phyloP scores from a whole-genome alignment of 768 basidiomycete species.

The Imleria badia region DNA sequence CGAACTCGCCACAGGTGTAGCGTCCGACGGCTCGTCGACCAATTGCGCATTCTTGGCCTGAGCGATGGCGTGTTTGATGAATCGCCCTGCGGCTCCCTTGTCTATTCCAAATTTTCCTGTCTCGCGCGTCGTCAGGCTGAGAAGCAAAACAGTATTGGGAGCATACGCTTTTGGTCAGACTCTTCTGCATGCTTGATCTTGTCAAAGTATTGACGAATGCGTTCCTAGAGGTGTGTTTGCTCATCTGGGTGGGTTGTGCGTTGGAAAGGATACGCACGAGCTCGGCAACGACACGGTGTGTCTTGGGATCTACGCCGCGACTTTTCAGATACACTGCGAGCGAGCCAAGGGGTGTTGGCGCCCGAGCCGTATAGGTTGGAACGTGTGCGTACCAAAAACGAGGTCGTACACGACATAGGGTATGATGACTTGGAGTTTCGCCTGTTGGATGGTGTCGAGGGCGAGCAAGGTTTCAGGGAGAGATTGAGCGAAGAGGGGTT shows the following conservation, averaged over 20 bases:
- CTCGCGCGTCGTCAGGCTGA: not conserved
- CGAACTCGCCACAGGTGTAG: slow-evolving; percentile 5
- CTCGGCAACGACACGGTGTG: slow-evolving; percentile 75
- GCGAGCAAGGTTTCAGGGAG: slow-evolving; percentile 64
- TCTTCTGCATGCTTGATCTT: slow-evolving; percentile 79
- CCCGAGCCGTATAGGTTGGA: not conserved
- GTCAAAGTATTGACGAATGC: slow-evolving; percentile 77
- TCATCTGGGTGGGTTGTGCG: not conserved
- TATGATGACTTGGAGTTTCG: slow-evolving; percentile 73
- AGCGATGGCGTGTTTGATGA: slow-evolving; percentile 81
- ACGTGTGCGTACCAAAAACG: slow-evolving; percentile 61
- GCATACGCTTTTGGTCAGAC: slow-evolving; percentile 46
- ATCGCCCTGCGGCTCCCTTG: slow-evolving; percentile 75
- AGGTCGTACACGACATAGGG: slow-evolving; percentile 87
- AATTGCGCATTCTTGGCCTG: slow-evolving; percentile 46
- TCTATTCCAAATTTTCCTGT: slow-evolving; percentile 55
- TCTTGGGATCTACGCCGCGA: slow-evolving; percentile 74
- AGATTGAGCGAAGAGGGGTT: slow-evolving; percentile 64
- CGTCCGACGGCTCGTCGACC: slow-evolving; percentile 33
- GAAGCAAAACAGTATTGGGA: not conserved
- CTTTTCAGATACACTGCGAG: slow-evolving; percentile 75
- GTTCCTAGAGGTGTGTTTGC: slow-evolving; percentile 45
- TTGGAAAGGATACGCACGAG: slow-evolving; percentile 21
- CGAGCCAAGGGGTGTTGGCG: not conserved
- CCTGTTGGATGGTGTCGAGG: slow-evolving; percentile 74